Percentiles rank a stretch among this genome's conserved stretches.
Conservation (phyloP, 2,329 filamentous ascomycete species). For the Calonectria hawksworthii region DNA sequence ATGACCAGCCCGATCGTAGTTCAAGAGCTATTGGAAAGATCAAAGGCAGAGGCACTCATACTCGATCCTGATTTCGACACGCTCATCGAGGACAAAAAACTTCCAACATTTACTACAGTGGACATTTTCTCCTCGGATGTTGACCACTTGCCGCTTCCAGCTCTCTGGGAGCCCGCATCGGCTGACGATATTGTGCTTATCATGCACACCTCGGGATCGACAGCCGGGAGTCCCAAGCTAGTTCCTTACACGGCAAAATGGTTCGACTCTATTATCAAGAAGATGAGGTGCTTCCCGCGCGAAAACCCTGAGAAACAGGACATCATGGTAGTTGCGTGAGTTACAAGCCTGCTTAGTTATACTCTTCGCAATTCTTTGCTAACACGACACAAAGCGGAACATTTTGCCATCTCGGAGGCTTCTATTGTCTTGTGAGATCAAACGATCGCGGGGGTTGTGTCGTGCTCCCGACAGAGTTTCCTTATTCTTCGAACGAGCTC, state of each 20-base stretch:
- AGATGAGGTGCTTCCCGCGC: background rate
- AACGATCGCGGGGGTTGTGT: constrained; percentile 26
- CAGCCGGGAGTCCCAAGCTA: constrained; percentile 38
- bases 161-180: background rate
- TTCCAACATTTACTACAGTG: constrained; percentile 8
- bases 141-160: background rate
- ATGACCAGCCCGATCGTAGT: constrained; percentile 36
- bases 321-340: constrained; percentile 16
- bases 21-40: constrained; percentile 27
- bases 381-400: constrained; percentile 28
- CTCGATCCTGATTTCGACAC: constrained; percentile 17
- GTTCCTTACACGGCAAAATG: constrained; percentile 37
- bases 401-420: constrained; percentile 35
- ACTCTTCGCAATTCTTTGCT: background rate
- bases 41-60: constrained; percentile 30
- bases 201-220: constrained; percentile 41
- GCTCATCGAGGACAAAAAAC: constrained; percentile 1
- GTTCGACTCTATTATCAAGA: constrained; percentile 13
- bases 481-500: constrained; percentile 23
- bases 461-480: constrained; percentile 30
- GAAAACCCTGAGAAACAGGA: background rate
- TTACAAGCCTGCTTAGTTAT: background rate
- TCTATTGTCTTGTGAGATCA: background rate
- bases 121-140: background rate
- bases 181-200: constrained; percentile 28